Evolutionary conservation across 2,329 filamentous ascomycete genomes (phyloP).

Genomic region (Sporothrix dimorphospora): DNA sequence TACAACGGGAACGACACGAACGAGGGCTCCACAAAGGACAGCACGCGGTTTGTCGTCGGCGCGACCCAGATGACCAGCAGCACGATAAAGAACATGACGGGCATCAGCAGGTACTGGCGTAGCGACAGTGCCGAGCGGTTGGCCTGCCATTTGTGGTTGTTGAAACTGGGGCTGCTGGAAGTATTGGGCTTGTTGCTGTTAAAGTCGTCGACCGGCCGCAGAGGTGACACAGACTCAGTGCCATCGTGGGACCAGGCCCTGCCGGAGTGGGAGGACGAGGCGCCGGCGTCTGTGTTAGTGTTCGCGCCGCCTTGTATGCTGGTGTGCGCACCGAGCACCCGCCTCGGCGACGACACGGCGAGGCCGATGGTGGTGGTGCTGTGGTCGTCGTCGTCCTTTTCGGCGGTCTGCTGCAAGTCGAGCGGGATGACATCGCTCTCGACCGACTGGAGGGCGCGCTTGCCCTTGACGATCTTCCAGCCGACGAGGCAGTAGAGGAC

Average conservation of each 20-base stretch:
- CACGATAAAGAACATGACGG: constrained; percentile 43
- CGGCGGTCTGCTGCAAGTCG: neutral
- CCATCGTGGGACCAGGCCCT: constrained; percentile 23
- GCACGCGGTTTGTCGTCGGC: constrained; percentile 44
- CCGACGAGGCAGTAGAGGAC: constrained; percentile 52
- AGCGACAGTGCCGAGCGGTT: constrained; percentile 42
- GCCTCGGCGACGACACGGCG: neutral
- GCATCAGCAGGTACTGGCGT: constrained; percentile 46
- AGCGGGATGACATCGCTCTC: constrained; percentile 39
- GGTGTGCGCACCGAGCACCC: neutral
- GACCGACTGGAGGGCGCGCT: constrained; percentile 40
- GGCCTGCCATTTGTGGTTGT: constrained; percentile 28
- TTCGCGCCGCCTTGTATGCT: neutral
- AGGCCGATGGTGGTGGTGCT: neutral
- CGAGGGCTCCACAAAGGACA: constrained; percentile 38
- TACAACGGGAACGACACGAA: constrained; percentile 40
- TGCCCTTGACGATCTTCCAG: constrained; percentile 40
- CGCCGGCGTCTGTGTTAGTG: neutral
- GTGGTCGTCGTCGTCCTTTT: constrained; percentile 19
- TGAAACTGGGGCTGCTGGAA: neutral
- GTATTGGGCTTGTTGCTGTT: neutral
- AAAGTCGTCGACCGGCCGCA: constrained; percentile 7
- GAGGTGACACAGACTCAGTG: constrained; percentile 23
- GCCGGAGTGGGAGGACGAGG: neutral
- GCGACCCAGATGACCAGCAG: constrained; percentile 43